Evolutionary conservation across 805 yeast species (phyloP), one percentile per base, ranked within the genome.

Genomic region (Lachancea thermotolerans): DNA sequence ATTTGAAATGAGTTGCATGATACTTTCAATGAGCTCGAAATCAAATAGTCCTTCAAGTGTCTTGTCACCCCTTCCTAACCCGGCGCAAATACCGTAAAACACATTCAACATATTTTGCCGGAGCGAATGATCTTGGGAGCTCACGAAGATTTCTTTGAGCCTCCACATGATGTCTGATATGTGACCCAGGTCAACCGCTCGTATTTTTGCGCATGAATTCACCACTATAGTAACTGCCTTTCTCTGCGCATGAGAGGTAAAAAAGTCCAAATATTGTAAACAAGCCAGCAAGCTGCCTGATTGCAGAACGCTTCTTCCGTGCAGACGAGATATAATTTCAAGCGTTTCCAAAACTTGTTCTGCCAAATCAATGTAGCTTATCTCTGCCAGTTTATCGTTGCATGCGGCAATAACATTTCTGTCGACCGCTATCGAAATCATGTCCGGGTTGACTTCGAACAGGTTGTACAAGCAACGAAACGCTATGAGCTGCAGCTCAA

Each of bases 221-320:
- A 93, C 82, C 14, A 84, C 83, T 32, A 85, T 83, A 0, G 72
- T 67, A 31, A 89, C 66, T 12, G 95, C 87, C 51, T 88, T 84
- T 44, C 95, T 70, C 62, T 91, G 98, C 0, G 95, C 85, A 65
- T 87, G 95, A 16, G 81, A 74, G 1, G 96, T 85, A 62, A 91
- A 84, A 58, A 91, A 91, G 60, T 93, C 98, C 49, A 90, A 69
- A 56, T 79, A 86, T 55, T 77, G 78, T 37, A 93, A 63, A 49
- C 86, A 81, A 0, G 85, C 77, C 6, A 71, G 65, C 8, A 90
- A 61, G 8, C 89, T 82, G 33, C 83, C 82, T 45, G 78, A 74
- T 16, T 70, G 60, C 34, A 87, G 65, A 11, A 86, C 70, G 27
- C 69, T 73, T 35, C 65, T 59, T 2, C 82, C 77, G 17, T 74